These are phyloP conservation scores for Aschersonia sp. DNA, from an alignment of 2,329 filamentous ascomycete genomes.

Conservation along the genomic window DNA sequence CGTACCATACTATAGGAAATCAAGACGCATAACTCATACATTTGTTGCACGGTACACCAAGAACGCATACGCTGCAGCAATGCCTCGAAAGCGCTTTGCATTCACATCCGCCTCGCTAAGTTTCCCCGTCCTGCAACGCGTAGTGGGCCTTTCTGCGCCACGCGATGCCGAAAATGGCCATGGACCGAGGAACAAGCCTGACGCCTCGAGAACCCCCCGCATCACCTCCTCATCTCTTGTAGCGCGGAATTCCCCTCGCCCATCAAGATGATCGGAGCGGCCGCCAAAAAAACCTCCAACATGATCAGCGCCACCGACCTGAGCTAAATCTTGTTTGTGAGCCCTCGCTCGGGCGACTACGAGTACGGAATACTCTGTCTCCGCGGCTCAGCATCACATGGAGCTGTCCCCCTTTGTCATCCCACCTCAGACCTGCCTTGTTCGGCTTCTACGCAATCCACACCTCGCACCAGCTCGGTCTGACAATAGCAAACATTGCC, in stretches of 20 bases:
- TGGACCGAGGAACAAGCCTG: neutral
- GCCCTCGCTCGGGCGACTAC: too few species aligned
- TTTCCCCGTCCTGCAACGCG: neutral
- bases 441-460: neutral
- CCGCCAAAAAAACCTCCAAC: neutral
- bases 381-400: too few species aligned
- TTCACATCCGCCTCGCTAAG: neutral
- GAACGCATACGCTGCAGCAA: neutral
- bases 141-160: neutral
- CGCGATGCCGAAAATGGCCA: neutral
- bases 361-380: too few species aligned
- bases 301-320: too few species aligned
- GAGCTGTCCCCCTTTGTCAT: neutral
- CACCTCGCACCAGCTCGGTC: neutral
- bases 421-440: neutral
- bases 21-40: neutral
- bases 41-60: neutral
- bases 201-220: neutral
- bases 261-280: neutral
- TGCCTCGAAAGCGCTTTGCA: neutral
- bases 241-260: neutral
- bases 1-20: too few species aligned
- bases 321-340: too few species aligned
- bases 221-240: neutral
- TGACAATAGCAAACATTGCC: neutral